Conservation (phyloP, 2,329 filamentous ascomycete species). For the Parafenestella ontariensis region DNA sequence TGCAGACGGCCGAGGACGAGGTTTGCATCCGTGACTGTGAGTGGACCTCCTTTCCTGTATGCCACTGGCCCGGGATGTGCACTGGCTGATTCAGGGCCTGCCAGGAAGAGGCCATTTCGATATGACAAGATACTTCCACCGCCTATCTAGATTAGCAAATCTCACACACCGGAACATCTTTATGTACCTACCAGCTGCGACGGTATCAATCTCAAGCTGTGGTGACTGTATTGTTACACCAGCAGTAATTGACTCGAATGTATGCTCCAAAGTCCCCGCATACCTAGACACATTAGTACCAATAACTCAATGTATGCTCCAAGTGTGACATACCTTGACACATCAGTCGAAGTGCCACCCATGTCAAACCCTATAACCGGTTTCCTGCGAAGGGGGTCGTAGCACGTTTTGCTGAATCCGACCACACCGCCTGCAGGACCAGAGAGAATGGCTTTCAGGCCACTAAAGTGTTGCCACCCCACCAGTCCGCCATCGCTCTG, state of each 20-base stretch:
- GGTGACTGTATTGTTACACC: constrained; percentile 90
- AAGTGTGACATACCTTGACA: too few species aligned
- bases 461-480: constrained; percentile 78
- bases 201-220: constrained; percentile 86
- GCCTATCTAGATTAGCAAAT: constrained; percentile 51
- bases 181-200: neutral
- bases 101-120: constrained; percentile 83
- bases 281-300: constrained; percentile 88
- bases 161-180: neutral
- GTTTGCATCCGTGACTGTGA: constrained; percentile 88
- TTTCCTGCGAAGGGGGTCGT: constrained; percentile 76
- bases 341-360: too few species aligned
- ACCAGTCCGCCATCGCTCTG: constrained; percentile 77
- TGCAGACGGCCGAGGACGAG: constrained; percentile 80
- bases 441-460: constrained; percentile 79
- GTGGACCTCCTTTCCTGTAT: constrained; percentile 83
- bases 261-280: constrained; percentile 82
- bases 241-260: constrained; percentile 88
- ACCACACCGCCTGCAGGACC: constrained; percentile 90
- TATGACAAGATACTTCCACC: constrained; percentile 83
- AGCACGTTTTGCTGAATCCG: constrained; percentile 85
- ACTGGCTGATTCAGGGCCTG: constrained; percentile 83
- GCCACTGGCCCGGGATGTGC: constrained; percentile 67
- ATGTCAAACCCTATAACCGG: constrained; percentile 93
- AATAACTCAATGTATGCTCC: too few species aligned